Evolutionary conservation across 2,329 filamentous ascomycete genomes (phyloP).

Genomic region (Penicillium corylophilum): DNA sequence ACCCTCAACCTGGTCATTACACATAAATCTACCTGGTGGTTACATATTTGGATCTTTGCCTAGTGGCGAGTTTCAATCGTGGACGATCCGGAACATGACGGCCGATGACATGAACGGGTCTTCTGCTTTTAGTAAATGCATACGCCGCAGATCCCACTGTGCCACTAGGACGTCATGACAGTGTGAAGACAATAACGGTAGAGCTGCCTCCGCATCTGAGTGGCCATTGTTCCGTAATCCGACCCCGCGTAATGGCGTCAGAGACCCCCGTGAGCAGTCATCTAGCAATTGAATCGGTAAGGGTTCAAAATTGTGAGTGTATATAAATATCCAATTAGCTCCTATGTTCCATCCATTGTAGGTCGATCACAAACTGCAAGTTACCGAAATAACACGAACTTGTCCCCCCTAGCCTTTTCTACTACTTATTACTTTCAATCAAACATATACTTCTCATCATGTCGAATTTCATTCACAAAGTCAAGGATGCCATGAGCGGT

Average conservation of each 20-base stretch:
- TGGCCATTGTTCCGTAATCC: background rate
- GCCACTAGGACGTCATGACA: slow-evolving; percentile 20
- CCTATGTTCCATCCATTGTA: background rate
- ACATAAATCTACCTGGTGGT: background rate
- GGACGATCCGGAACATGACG: slow-evolving; percentile 16
- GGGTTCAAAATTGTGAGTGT: background rate
- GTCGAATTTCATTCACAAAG: slow-evolving; percentile 49
- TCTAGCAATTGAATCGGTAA: background rate
- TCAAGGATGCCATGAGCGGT: slow-evolving; percentile 47
- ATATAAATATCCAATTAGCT: slow-evolving; percentile 7
- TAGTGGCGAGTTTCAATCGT: slow-evolving; percentile 9
- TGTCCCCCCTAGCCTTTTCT: background rate
- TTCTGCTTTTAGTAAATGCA: background rate
- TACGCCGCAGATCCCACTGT: background rate
- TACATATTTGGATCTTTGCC: background rate
- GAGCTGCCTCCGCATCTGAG: background rate
- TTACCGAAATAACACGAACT: background rate
- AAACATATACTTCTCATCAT: slow-evolving; percentile 33
- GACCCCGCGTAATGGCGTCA: slow-evolving; percentile 21
- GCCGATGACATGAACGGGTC: slow-evolving; percentile 15
- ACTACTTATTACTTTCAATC: background rate
- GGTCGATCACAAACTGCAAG: background rate
- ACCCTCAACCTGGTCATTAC: background rate
- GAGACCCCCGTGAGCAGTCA: slow-evolving; percentile 1
- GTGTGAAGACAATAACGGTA: background rate